phyloP scores from a whole-genome alignment of 2,329 filamentous ascomycete species.

The Aureobasidium sp. region DNA sequence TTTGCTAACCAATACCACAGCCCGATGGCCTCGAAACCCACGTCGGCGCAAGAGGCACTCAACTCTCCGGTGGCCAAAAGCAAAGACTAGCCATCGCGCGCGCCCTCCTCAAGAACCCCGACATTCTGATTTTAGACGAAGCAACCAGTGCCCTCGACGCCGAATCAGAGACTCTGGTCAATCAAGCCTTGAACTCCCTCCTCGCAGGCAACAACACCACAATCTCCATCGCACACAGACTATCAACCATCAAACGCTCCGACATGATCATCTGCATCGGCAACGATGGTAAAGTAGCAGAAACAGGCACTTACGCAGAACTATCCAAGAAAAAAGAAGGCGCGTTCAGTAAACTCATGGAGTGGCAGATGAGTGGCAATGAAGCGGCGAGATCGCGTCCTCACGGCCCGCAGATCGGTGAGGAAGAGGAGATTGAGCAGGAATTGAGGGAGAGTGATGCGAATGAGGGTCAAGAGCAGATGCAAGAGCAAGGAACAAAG shows the following conservation, averaged over 20 bases:
- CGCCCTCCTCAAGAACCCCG: slow-evolving; percentile 88
- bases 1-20: slow-evolving; percentile 28
- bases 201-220: slow-evolving; percentile 87
- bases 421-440: slow-evolving; percentile 14
- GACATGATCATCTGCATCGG: slow-evolving; percentile 91
- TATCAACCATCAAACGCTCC: slow-evolving; percentile 93
- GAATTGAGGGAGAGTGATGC: not conserved
- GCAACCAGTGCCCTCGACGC: slow-evolving; percentile 90
- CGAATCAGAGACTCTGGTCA: slow-evolving; percentile 93
- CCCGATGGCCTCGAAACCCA: slow-evolving; percentile 92
- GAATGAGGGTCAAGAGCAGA: slow-evolving; percentile 2
- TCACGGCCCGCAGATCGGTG: slow-evolving; percentile 17
- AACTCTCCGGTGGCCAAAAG: slow-evolving; percentile 93
- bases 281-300: slow-evolving; percentile 78
- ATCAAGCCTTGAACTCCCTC: slow-evolving; percentile 74
- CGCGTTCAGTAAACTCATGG: slow-evolving; percentile 92
- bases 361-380: slow-evolving; percentile 93
- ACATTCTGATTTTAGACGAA: slow-evolving; percentile 95
- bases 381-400: slow-evolving; percentile 39
- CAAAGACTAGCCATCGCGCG: slow-evolving; percentile 96
- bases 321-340: slow-evolving; percentile 67
- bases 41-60: slow-evolving; percentile 84
- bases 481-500: slow-evolving; percentile 9
- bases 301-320: slow-evolving; percentile 76
- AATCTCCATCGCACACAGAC: slow-evolving; percentile 91